Conservation (phyloP, 2,329 filamentous ascomycete genomes). For the Pseudogymnoascus verrucosus region DNA sequence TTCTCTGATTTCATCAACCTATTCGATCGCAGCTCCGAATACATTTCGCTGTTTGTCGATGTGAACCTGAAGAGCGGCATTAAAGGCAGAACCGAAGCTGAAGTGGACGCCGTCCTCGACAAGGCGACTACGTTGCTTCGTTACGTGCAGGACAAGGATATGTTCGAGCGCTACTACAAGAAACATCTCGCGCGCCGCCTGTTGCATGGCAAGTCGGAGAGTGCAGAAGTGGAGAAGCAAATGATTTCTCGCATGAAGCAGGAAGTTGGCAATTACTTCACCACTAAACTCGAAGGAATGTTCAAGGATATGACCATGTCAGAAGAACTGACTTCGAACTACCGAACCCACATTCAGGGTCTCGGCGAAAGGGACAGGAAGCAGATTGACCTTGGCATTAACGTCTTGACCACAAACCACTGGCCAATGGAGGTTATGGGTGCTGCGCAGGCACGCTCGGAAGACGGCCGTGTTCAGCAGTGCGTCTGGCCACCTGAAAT, state of each 20-base stretch:
- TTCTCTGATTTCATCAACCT: constrained; percentile 90
- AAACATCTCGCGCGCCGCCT: constrained; percentile 86
- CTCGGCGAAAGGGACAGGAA: constrained; percentile 46
- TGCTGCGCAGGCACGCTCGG: constrained; percentile 41
- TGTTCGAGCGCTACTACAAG: constrained; percentile 97
- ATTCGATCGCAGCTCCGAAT: constrained; percentile 81
- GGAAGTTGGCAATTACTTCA: constrained; percentile 91
- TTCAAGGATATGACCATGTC: constrained; percentile 93
- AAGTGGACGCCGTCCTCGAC: constrained; percentile 76
- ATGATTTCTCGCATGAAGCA: constrained; percentile 97
- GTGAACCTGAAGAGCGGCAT: constrained; percentile 92
- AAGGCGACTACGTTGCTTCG: constrained; percentile 83
- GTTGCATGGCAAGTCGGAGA: constrained; percentile 81
- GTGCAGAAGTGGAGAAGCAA: constrained; percentile 85
- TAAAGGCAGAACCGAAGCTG: constrained; percentile 82
- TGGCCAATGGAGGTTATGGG: constrained; percentile 92
- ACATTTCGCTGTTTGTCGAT: constrained; percentile 92
- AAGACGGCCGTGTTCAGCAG: constrained; percentile 36
- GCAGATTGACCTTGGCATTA: constrained; percentile 72
- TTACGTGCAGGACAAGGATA: constrained; percentile 84
- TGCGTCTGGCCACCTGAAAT: constrained; percentile 72
- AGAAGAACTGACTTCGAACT: constrained; percentile 69
- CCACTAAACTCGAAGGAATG: constrained; percentile 89
- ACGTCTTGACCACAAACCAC: constrained; percentile 83
- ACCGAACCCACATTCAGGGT: constrained; percentile 57